Conservation (phyloP, 495 filamentous ascomycete species). For the Aspergillus incahuasiensis region DNA sequence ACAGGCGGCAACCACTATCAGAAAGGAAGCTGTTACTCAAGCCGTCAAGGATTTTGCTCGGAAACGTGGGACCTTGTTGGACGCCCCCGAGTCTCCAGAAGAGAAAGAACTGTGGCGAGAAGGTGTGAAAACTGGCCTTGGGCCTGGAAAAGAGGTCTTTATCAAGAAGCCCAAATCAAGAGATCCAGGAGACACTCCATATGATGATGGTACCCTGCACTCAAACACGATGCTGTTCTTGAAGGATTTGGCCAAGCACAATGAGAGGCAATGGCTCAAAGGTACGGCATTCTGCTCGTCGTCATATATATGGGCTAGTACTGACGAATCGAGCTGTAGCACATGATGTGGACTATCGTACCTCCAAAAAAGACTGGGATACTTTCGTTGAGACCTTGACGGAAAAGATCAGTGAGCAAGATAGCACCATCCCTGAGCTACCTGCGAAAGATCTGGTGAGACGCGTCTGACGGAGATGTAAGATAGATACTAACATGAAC, state of each 20-base stretch:
- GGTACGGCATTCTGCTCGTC: slow-evolving; percentile 35
- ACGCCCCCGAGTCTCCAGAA: slow-evolving; percentile 21
- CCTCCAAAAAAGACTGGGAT: slow-evolving; percentile 72
- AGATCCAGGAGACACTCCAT: slow-evolving; percentile 59
- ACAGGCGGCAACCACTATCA: not conserved
- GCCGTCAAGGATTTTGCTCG: not conserved
- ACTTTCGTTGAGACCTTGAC: slow-evolving; percentile 67
- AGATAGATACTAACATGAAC: slow-evolving; percentile 9
- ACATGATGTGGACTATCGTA: slow-evolving; percentile 71
- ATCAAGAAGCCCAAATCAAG: slow-evolving; percentile 68
- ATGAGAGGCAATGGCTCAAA: slow-evolving; percentile 79
- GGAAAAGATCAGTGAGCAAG: slow-evolving; percentile 61
- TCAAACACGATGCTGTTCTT: slow-evolving; percentile 79
- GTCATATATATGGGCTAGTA: not conserved
- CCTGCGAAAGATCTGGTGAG: slow-evolving; percentile 73
- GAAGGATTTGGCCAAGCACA: slow-evolving; percentile 68
- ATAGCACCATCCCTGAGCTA: slow-evolving; percentile 77
- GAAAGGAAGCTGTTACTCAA: slow-evolving; percentile 15
- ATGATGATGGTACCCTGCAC: slow-evolving; percentile 66
- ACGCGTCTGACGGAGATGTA: not conserved
- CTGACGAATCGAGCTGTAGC: slow-evolving; percentile 38
- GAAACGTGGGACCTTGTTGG: slow-evolving; percentile 1
- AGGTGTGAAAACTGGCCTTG: slow-evolving; percentile 53
- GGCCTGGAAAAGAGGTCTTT: slow-evolving; percentile 59
- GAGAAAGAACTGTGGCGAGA: slow-evolving; percentile 54